phyloP scores from a whole-genome alignment of 495 filamentous ascomycete genomes.

The Aspergillus ellipticus region DNA sequence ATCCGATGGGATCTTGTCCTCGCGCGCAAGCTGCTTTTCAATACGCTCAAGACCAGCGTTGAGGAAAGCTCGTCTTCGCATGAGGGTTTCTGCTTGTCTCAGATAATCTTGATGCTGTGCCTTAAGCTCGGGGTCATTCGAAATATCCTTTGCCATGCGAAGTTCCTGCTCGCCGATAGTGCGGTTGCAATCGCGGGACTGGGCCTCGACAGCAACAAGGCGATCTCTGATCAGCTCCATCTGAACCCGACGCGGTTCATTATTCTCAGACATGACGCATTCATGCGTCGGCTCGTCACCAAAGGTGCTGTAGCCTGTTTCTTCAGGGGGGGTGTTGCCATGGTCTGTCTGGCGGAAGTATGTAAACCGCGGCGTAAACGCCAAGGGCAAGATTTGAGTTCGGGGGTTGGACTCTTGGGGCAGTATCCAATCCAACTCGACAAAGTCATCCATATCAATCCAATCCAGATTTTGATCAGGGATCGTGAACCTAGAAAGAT shows the following conservation, averaged over 20 bases:
- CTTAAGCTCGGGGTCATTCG: constrained; percentile 48
- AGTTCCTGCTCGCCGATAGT: constrained; percentile 64
- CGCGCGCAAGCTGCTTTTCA: constrained; percentile 47
- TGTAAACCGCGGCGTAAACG: constrained; percentile 88
- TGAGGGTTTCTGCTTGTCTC: constrained; percentile 65
- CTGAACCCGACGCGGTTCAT: constrained; percentile 89
- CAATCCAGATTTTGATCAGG: constrained; percentile 90
- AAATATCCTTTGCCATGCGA: constrained; percentile 52
- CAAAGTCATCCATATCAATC: constrained; percentile 99
- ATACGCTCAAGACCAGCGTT: constrained; percentile 69
- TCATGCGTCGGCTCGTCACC: constrained; percentile 88
- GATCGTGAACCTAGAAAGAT: constrained; percentile 88
- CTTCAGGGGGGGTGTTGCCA: constrained; percentile 61
- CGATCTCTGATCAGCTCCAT: constrained; percentile 77
- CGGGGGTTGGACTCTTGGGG: constrained; percentile 87
- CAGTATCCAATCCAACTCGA: constrained; percentile 93
- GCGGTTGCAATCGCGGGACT: constrained; percentile 67
- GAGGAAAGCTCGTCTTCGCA: constrained; percentile 74
- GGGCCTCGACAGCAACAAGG: constrained; percentile 69
- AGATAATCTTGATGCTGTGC: constrained; percentile 64
- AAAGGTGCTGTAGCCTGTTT: constrained; percentile 75
- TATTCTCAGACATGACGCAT: constrained; percentile 91
- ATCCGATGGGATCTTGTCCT: constrained; percentile 26
- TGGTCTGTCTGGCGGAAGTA: constrained; percentile 99
- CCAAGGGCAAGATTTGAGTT: constrained; percentile 88